Base-by-base conservation (phyloP, 73 alveolate genomes). In the Durusdinium trenchii region DNA sequence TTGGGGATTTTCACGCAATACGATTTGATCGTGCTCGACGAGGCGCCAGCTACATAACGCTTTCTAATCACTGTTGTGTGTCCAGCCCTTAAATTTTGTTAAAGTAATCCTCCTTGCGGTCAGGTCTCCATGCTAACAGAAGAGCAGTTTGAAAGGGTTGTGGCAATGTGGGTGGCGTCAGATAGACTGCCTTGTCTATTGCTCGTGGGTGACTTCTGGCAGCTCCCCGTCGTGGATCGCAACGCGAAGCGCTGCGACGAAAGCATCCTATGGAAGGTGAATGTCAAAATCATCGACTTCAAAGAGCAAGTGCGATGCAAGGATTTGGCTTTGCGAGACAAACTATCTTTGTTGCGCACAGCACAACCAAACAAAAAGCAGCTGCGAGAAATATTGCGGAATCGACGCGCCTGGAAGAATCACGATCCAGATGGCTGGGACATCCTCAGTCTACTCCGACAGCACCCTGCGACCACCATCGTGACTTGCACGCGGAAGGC, bases 401-500 rank as follows among this genome's bases (percentile, higher is more conserved):
- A 40, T 28, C 96, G 32, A 18, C 84, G 85, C 23, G 96, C 96
- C 0, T 87, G 96, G 96, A 87, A 20, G 51, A 87, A 62, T 30
- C 23, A n/a, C 18, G 60, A 47, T 36, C 87, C 97, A 35, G 67
- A 42, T 0, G 97, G 38, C 57, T 90, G n/a, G 23, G 87, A 90
- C 87, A 57, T 90, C 76, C 57, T 90, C 36, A 52, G 46, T 3
- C 97, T 90, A 32, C n/a, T 90, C 57, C 86, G 97, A 0, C 10
- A 35, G 42, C 69, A 67, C 75, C 40, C 28, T 7, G 46, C 62
- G 46, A 90, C 97, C 43, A 90, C 87, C 57, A 50, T 90, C 46
- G 97, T 90, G 57, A 90, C 97, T 28, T 90, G 97, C 97, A 90
- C 76, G 42, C 69, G 97, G 36, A 47, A 23, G 32, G 97, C 64